Base-by-base conservation (phyloP, 1,139 yeast species). In the Candida smagusa region DNA sequence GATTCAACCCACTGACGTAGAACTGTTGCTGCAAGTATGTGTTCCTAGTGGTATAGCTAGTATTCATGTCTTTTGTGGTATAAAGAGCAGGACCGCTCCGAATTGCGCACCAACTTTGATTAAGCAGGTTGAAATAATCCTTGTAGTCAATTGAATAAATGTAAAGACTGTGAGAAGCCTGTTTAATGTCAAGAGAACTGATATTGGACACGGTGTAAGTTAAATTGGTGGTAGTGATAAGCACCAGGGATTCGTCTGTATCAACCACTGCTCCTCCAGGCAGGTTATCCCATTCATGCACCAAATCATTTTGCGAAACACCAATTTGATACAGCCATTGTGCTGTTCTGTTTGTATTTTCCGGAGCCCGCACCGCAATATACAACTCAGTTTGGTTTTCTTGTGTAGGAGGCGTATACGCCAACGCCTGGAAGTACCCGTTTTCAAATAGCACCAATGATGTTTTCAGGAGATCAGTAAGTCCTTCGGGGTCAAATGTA, bases 61-160 rank as follows among this genome's bases (percentile, higher is more conserved):
- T 67, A 22, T 53, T 45, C 36, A 60, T 53, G 16, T 50, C 44
- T 7, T 44, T 19, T 5, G 59, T 41, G 4, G 53, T 46, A 19
- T 61, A 40, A 22, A 72, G 52, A 2, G 68, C 65, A 0, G 75
- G 76, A 0, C 77, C 77, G 33, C 61, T 65, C 30, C 74, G 61
- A 4, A 88, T 64, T 0, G 96, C 96, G 58, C 95, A 84, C 76
- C 87, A 79, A 40, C 94, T 83, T 44, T 67, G 65, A 31, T 77
- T 71, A 36, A 85, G 54, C 3, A 63, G 58, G 9, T 51, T 46
- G 35, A 78, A 68, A 45, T 71, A 52, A 46, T 67, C 52, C 27
- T 59, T 55, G 30, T 65, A 58, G 3, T 66, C 69, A 31, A 65
- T 55, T 2, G 76, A 61, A 50, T 75, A 80, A 3, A 81, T 49